Conservation (phyloP, 2,329 filamentous ascomycete genomes). For the Herpomyces periplanetae region DNA sequence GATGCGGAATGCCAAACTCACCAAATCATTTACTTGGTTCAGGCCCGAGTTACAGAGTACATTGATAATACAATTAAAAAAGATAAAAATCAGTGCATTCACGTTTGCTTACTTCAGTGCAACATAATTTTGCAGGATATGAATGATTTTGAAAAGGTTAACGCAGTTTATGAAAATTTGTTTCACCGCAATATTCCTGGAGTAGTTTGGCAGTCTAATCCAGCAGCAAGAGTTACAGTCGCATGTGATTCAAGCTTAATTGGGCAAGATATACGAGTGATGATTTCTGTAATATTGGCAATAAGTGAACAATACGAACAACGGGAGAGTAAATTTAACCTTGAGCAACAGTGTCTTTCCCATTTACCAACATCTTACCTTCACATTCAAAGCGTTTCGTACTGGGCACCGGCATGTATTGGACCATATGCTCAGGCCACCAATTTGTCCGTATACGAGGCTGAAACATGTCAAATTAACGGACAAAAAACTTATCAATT, state of each 20-base stretch:
- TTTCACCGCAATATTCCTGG: too few relatives aligned
- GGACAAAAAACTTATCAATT: background rate
- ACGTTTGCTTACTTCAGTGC: slow-evolving; percentile 8
- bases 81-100: slow-evolving; percentile 4
- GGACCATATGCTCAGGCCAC: slow-evolving; percentile 83
- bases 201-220: slow-evolving; percentile 31
- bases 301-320: slow-evolving; percentile 9
- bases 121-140: slow-evolving; percentile 36
- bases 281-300: slow-evolving; percentile 15
- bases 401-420: slow-evolving; percentile 94
- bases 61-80: background rate
- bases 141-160: slow-evolving; percentile 33
- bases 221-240: slow-evolving; percentile 48
- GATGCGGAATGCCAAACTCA: slow-evolving; percentile 7
- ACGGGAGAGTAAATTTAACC: slow-evolving; percentile 3
- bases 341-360: background rate
- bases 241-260: slow-evolving; percentile 30
- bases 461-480: slow-evolving; percentile 3
- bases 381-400: slow-evolving; percentile 68
- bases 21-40: slow-evolving; percentile 11
- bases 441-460: slow-evolving; percentile 10
- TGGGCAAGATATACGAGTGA: slow-evolving; percentile 15
- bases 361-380: slow-evolving; percentile 13
- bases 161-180: slow-evolving; percentile 29
- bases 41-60: slow-evolving; percentile 6